Base-by-base conservation (phyloP, 306 rosid species). In the Casuarina equisetifolia region DNA sequence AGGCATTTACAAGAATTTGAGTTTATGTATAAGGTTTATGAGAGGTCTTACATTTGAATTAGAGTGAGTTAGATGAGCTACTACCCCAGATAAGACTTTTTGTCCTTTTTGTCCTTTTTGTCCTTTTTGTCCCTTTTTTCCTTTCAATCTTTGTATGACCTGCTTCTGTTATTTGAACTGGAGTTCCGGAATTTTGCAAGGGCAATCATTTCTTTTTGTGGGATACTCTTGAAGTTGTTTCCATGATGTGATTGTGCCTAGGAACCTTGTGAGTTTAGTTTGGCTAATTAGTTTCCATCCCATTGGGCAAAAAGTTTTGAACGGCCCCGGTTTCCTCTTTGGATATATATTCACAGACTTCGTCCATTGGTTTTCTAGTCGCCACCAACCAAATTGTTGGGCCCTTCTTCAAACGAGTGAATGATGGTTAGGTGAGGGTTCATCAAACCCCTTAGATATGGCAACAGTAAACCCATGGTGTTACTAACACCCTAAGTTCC, bases 1-100 rank as follows among this genome's bases (percentile, higher is more conserved):
- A 85, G 81, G 92, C 91, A 4, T 88, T 90, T 62, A 77, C 93
- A 1, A 92, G 91, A 77, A 73, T 84, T n/a, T 90, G 72, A 87
- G 62, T 57, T 64, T 20, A 38, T 32, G 63, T 2, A 5, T 64
- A 10, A 43, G 42, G 72, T 25, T 46, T 75, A 12, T 6, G n/a
- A 36, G 64, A 75, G 55, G 84, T 19, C 75, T 40, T 73, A 70
- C 46, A 20, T 76, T 77, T 69, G 48, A 51, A 71, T 63, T 69
- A 50, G 53, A 17, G 32, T 63, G 68, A 54, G 78, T 64, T 85
- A 87, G 80, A 68, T 78, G 82, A 76, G 84, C 71, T 32, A 71
- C 77, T 69, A 25, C 19, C 69, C 42, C n/a, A 77, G 73, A 58
- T 63, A 10, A 59, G 40, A 50, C 70, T 6, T 25, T 25, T 25